Evolutionary conservation across 2,329 filamentous ascomycete genomes (phyloP), one percentile per base, ranked within the genome.

Genomic region (Sarocladium kiliense): DNA sequence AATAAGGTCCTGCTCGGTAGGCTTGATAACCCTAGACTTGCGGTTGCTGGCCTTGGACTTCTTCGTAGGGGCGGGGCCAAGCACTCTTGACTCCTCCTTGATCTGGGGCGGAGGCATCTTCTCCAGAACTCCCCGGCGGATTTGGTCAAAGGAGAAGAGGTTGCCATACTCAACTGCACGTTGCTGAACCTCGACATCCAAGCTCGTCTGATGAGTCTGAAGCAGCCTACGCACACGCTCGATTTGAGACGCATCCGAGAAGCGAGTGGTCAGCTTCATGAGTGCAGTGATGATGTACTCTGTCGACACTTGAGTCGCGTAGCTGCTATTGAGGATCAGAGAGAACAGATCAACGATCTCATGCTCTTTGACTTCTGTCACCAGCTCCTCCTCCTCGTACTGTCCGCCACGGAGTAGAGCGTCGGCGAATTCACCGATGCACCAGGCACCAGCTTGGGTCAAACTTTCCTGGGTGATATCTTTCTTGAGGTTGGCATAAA

Each of bases 61-160:
- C 69, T 85, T 86, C 30, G 70, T 66, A 1, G 84, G 78, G 1
- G 91, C 86, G 64, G 93, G 88, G 42, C 92, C 92, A 18, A 99
- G 78, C 2, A 97, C 92, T 58, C 93, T 82, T 55, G 94, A 93
- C 69, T 96, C 91, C 68, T 99, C 94, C 61, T 93, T 91, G 65
- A 99, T 97, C 70, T 97, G 93, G 9, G 94, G 94, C 1, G 94
- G 84, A 7, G 94, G 94, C 95, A 99, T 99, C 70, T 94, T 95
- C 73, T 99, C 94, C 11, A 99, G 77, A 2, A 99, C 94, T 56
- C 94, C 94, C 57, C 82, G 83, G 55, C 93, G 86, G 56, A 99
- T 89, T 58, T 91, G 79, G 62, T 99, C 92, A 64, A 91, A 91
- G 1, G 84, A 83, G 65, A 99, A 97, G n/a, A 99, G 78, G 65